Percentiles rank a stretch among this genome's conserved stretches.
phyloP scores from a whole-genome alignment of 441 rosid species.

The Adansonia grandidieri region DNA sequence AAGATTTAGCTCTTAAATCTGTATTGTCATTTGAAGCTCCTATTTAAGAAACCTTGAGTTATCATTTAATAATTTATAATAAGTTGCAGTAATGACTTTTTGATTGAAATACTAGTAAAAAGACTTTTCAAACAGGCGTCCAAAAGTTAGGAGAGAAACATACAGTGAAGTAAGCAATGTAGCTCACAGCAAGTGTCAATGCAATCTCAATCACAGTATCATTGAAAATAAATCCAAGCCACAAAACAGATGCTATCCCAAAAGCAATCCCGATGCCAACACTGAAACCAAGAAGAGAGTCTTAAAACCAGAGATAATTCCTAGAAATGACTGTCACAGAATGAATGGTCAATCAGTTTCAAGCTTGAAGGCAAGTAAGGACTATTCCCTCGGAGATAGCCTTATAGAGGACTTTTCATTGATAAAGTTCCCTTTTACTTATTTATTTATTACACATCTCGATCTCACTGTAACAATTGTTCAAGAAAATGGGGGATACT shows the following conservation, averaged over 20 bases:
- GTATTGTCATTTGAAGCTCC: slow-evolving; percentile 15
- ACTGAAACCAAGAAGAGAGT: slow-evolving; percentile 53
- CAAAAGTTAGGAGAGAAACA: slow-evolving; percentile 36
- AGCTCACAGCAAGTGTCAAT: slow-evolving; percentile 91
- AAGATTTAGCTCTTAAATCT: slow-evolving; percentile 11
- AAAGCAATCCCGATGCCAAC: slow-evolving; percentile 89
- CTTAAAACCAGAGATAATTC: slow-evolving; percentile 29
- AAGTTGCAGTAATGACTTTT: not conserved
- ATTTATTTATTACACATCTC: not conserved
- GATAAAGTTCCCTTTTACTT: not conserved
- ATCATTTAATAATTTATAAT: not conserved
- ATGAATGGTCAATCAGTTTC: not conserved
- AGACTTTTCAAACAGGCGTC: not conserved
- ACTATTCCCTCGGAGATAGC: not conserved
- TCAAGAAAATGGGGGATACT: slow-evolving; percentile 38
- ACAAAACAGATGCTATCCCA: slow-evolving; percentile 81
- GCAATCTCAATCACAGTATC: slow-evolving; percentile 89
- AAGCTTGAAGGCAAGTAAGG: slow-evolving; percentile 9
- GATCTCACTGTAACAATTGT: slow-evolving; percentile 5
- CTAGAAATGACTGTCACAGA: not conserved
- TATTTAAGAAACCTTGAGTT: not conserved
- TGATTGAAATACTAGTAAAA: slow-evolving; percentile 14
- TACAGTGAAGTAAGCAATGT: slow-evolving; percentile 83
- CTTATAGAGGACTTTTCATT: not conserved
- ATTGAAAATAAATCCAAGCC: slow-evolving; percentile 86